Evolutionary conservation across 202 grass and related monocot species (phyloP), one percentile per base, ranked within the genome.

Genomic region (Carex arenaria): DNA sequence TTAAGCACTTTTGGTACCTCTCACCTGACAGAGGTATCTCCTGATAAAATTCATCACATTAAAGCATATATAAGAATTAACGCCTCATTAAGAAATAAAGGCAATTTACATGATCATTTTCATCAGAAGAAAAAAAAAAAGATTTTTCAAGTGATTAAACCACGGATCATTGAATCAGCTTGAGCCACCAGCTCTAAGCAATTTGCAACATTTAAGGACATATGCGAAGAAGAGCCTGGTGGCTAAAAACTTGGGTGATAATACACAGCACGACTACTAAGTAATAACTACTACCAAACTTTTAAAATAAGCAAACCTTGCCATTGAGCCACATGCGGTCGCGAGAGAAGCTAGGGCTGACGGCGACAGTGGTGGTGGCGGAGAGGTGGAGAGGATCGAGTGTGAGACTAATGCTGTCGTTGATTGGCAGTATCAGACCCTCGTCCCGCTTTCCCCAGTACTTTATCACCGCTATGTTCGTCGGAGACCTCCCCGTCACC

Each of bases 381-480:
- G 95, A 95, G 88, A 98, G 95, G 72, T 98, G 95, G 73, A 87
- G 87, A 14, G 93, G 93, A 85, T 98, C 93, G 78, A 95, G 95
- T 8, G 95, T 98, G 84, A 98, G 85, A 77, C 95, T 98, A 87
- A 98, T 92, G 81, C 95, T 98, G 67, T 95, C 95, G 43, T 95
- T 98, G 85, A 93, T 83, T 19, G 95, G 95, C 47, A 98, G 93
- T 67, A 98, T 95, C 68, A 98, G 91, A 32, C 81, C 86, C 88
- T 95, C 95, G 85, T 95, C 95, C 56, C 95, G 87, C 95, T 98
- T 98, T 0, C 95, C 95, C 95, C 95, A 98, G 87, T 98, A 98
- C 86, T 95, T 98, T 75, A 98, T 98, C 51, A 98, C 91, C 10
- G 95, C 95, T 59, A 98, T 98, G 93, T 98, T 98, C 67, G 95